Base-by-base conservation (phyloP, 2,329 filamentous ascomycete species). In the Ophiostoma sp. region DNA sequence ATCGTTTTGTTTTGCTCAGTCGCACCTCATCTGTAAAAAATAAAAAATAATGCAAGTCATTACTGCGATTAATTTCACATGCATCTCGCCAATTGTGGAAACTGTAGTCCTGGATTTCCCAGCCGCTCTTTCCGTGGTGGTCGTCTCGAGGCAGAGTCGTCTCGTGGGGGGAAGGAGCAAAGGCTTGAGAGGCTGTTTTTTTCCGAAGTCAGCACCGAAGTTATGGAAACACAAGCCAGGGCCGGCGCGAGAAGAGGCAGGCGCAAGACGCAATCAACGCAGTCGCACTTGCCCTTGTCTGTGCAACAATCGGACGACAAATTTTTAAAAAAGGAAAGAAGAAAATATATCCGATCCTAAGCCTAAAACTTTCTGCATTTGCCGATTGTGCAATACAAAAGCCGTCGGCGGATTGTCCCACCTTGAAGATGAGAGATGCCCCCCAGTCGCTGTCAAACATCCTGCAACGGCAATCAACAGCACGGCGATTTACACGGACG, bases 361-460 rank as follows among this genome's bases (percentile, higher is more conserved):
- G 9, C 17, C 7, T 25, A 17, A 2, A 15, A 19, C 19, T 12
- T 42, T 42, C 2, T 19, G 36, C 61, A 17, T 50, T 50, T 15
- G 25, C 63, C 63, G 42, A 50, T 28, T 68, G 22, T 68, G 63
- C 36, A 39, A 48, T 31, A n/a, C 25, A 22, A 22, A 50, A 48
- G 39, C 64, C 25, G 64, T 68, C 28, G 9, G 42, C 42, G 22
- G 39, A 66, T n/a, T 64, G 61, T 45, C 36, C 39, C 61, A 64
- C 36, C 3, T 55, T 12, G 22, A 59, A 25, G 22, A 68, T 19
- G 39, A 17, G 5, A 9, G 33, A 39, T n/a, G 57, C 39, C 11
- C 2, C 15, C 33, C n/a, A 11, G 5, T 39, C 55, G 28, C 55
- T 61, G 57, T 28, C 61, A 45, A 45, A 45, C 61, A 66, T 22